Evolutionary conservation across 2,329 filamentous ascomycete genomes (phyloP).

Genomic region (Colletotrichum zoysiae): DNA sequence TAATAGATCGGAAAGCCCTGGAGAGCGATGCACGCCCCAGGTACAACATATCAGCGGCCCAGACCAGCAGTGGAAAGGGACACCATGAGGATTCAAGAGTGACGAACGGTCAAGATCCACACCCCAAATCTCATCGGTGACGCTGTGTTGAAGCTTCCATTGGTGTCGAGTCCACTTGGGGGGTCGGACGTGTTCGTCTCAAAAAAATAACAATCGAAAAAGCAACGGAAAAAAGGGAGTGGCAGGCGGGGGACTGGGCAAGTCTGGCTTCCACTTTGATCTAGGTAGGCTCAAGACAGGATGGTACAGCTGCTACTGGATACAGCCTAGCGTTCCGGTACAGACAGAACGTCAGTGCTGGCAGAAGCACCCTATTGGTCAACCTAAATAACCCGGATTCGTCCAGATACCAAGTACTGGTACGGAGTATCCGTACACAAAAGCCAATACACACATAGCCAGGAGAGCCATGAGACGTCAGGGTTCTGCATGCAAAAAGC

Average conservation of each 20-base stretch:
- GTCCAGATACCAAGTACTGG: no score
- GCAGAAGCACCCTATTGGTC: no score
- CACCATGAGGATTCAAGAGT: not conserved
- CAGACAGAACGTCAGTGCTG: no score
- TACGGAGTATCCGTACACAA: no score
- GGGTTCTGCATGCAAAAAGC: slow-evolving; percentile 35
- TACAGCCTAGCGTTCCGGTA: no score
- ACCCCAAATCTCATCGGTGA: slow-evolving; percentile 13
- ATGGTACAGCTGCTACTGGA: no score
- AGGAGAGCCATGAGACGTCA: slow-evolving; percentile 27
- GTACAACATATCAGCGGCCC: not conserved
- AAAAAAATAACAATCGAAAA: not conserved
- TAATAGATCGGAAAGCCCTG: slow-evolving; percentile 2
- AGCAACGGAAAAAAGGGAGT: not conserved
- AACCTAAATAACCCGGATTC: no score
- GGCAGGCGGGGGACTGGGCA: not conserved
- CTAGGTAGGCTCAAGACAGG: no score
- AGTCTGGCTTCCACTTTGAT: no score
- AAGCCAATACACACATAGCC: not conserved
- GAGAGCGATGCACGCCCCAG: not conserved
- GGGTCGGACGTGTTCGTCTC: slow-evolving; percentile 33
- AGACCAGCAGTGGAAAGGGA: not conserved
- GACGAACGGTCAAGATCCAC: not conserved
- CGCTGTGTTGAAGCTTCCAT: slow-evolving; percentile 24
- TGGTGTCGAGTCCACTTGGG: not conserved